Conservation (phyloP, 2,329 filamentous ascomycete species). For the Microdochium trichocladiopsis region DNA sequence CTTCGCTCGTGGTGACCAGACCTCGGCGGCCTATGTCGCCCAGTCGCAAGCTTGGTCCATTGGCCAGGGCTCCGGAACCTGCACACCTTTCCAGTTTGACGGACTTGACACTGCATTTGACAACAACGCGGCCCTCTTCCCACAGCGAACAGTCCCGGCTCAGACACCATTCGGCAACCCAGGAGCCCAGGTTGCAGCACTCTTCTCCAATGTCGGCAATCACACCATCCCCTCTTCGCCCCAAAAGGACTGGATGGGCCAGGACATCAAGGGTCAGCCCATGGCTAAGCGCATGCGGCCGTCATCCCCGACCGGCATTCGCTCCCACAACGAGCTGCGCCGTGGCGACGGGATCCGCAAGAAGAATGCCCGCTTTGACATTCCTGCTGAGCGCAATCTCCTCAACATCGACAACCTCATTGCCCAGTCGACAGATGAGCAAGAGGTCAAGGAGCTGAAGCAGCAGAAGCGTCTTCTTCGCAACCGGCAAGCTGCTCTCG, state of each 20-base stretch:
- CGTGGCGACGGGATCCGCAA: slow-evolving; percentile 89
- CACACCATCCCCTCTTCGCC: slow-evolving; percentile 46
- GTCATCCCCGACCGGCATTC: slow-evolving; percentile 57
- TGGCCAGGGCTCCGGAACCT: slow-evolving; percentile 59
- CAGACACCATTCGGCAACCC: slow-evolving; percentile 50
- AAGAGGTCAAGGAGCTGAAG: slow-evolving; percentile 96
- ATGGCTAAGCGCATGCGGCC: slow-evolving; percentile 56
- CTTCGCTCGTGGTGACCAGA: slow-evolving; percentile 58
- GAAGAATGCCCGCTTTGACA: slow-evolving; percentile 98
- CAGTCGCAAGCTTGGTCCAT: slow-evolving; percentile 52
- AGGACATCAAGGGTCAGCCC: slow-evolving; percentile 40
- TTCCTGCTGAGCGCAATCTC: slow-evolving; percentile 86
- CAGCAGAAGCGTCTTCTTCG: slow-evolving; percentile 92
- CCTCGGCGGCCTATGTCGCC: slow-evolving; percentile 34
- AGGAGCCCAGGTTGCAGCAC: slow-evolving; percentile 34
- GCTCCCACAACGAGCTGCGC: slow-evolving; percentile 69
- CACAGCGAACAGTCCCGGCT: slow-evolving; percentile 38
- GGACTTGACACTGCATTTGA: slow-evolving; percentile 52
- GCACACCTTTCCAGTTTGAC: slow-evolving; percentile 69
- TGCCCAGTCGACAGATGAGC: slow-evolving; percentile 77
- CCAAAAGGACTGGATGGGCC: slow-evolving; percentile 50
- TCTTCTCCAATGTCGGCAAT: slow-evolving; percentile 44
- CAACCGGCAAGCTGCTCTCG: slow-evolving; percentile 93
- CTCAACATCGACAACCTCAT: slow-evolving; percentile 94
- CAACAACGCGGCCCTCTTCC: slow-evolving; percentile 42